Evolutionary conservation across 2,329 filamentous ascomycete genomes (phyloP), one percentile per base, ranked within the genome.

Genomic region (Colletotrichum camelliae): DNA sequence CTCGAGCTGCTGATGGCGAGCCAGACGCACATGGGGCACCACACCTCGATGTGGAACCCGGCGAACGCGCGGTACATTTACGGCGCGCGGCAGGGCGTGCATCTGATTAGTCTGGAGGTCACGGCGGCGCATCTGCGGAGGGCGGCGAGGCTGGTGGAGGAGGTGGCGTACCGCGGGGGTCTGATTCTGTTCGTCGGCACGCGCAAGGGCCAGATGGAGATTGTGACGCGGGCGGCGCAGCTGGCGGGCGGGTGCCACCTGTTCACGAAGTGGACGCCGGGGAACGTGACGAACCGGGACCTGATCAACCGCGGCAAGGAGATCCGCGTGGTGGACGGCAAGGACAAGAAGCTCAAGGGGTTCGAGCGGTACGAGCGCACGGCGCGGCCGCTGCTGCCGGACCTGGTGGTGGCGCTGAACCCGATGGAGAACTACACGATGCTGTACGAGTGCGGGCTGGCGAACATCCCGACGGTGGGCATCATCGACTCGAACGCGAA

Each of bases 21-120:
- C 37, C 95, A 98, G 86, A 92, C 92, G 70, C 96, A 98, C 86
- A 92, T 98, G 84, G 97, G 97, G 77, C 97, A 99, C 86, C 91
- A 94, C 81, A 96, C 94, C 1, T 95, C 95, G 77, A 90, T 96
- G 66, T 99, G 97, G 97, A 98, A 99, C 86, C 96, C 97, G 13
- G 93, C 92, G 68, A 99, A 98, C 87, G 93, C 96, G 78, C 92
- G 94, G 79, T 98, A 98, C 87, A 98, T 99, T 83, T 96, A 95
- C 83, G 97, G 97, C 80, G 91, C 98, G 77, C 91, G 97, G 60
- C 91, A 97, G 79, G 95, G 94, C 18, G 93, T 98, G 77, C 96
- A 98, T 86, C 96, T 99, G 83, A 98, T 99, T 84, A 94, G 94
- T 12, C 92, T 98, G 5, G 97, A 99, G 83, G 90, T 92, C 76